Conservation (phyloP, 2,329 filamentous ascomycete genomes). For the Colletotrichum zoysiae region DNA sequence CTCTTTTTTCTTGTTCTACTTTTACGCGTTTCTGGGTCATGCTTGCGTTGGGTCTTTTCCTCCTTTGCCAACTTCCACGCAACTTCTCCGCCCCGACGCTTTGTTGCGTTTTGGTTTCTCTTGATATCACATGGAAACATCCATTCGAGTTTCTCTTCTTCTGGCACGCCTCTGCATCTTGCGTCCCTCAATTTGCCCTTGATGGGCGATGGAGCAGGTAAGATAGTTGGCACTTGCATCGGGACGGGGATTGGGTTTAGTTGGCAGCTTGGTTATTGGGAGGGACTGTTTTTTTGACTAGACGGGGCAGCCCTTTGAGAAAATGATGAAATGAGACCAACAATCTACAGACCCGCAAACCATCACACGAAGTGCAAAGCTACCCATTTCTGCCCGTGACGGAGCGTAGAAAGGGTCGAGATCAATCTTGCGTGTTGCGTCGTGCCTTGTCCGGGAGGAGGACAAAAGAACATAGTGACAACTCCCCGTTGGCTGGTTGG, state of each 20-base stretch:
- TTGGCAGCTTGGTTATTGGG: not conserved
- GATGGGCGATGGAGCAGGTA: conserved; percentile 5
- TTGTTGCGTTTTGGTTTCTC: conserved; percentile 26
- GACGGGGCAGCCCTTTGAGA: conserved; percentile 4
- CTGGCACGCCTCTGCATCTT: conserved; percentile 5
- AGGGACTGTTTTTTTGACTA: not conserved
- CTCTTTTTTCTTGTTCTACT: not conserved
- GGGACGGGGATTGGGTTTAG: conserved; percentile 12
- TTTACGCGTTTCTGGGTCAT: conserved; percentile 28
- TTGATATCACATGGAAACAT: conserved; percentile 31
- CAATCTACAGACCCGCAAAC: conserved; percentile 3
- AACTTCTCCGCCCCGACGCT: not conserved
- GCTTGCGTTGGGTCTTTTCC: not conserved
- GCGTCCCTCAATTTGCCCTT: conserved; percentile 2
- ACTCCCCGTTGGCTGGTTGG: not conserved
- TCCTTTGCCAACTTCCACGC: not conserved
- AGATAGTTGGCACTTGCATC: conserved; percentile 5
- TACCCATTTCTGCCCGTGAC: not conserved
- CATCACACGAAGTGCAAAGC: not conserved
- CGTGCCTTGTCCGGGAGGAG: not conserved
- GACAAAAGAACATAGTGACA: not conserved
- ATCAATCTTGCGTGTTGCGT: not conserved
- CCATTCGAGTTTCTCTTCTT: conserved; percentile 22
- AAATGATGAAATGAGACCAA: conserved; percentile 34
- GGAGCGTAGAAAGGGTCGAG: not conserved